These are phyloP conservation scores for Colletotrichum acutatum DNA, from an alignment of 2,329 filamentous ascomycete genomes.

Conservation along the genomic window DNA sequence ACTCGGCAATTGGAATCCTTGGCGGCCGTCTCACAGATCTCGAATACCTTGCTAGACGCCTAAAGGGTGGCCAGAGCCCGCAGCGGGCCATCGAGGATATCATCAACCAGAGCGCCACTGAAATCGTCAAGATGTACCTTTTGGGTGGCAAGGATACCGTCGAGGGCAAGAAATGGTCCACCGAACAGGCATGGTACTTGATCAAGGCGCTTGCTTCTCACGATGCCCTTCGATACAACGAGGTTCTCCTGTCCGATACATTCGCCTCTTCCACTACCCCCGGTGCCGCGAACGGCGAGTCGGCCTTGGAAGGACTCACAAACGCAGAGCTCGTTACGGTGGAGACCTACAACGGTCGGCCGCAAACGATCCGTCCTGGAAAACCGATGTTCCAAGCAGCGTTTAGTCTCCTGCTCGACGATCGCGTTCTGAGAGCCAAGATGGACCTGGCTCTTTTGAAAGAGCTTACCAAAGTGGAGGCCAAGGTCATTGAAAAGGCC, in stretches of 20 bases:
- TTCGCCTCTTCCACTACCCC: conserved; percentile 70
- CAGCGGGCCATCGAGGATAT: conserved; percentile 86
- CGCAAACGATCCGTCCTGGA: conserved; percentile 80
- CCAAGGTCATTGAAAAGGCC: conserved; percentile 78
- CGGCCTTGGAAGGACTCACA: conserved; percentile 81
- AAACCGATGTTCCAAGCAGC: conserved; percentile 89
- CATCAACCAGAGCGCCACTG: conserved; percentile 86
- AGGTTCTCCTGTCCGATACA: conserved; percentile 80
- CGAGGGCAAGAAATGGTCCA: conserved; percentile 74
- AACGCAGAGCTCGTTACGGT: conserved; percentile 89
- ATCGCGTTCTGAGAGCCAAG: conserved; percentile 77
- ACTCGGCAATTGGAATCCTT: conserved; percentile 82
- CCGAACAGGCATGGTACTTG: conserved; percentile 90
- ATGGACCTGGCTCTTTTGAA: conserved; percentile 78
- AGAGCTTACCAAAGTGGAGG: conserved; percentile 78
- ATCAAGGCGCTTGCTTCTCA: conserved; percentile 81
- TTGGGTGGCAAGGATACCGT: conserved; percentile 64
- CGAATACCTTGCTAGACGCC: conserved; percentile 89
- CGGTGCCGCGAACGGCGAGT: conserved; percentile 71
- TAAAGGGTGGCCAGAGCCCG: conserved; percentile 88
- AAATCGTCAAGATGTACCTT: conserved; percentile 94
- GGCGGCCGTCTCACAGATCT: conserved; percentile 96
- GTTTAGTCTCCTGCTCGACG: conserved; percentile 77
- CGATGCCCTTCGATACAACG: conserved; percentile 82
- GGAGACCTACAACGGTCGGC: conserved; percentile 77